Conservation (phyloP, 1,284 basidiomycete species). For the Rhodotorula sp. region DNA sequence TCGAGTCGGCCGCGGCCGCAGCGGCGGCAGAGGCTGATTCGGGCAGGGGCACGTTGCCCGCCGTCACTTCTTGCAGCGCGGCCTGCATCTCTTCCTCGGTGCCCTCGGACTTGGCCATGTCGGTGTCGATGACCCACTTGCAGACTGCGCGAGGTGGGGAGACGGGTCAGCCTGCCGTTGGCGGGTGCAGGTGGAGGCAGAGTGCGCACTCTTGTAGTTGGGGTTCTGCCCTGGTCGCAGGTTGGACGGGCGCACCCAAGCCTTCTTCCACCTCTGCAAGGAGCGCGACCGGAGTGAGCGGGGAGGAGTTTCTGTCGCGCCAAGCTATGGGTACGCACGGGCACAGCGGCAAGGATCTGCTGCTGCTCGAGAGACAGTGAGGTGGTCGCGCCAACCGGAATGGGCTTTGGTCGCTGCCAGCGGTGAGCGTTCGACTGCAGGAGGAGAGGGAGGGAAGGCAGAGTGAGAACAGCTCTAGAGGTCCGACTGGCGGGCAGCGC, state of each 20-base stretch:
- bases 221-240: constrained; percentile 35
- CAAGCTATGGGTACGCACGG: constrained; percentile 2
- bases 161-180: not conserved
- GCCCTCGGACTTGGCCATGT: constrained; percentile 16
- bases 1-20: not conserved
- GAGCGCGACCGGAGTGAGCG: not conserved
- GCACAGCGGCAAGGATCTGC: constrained; percentile 28
- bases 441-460: no score
- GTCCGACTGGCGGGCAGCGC: no score
- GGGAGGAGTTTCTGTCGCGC: not conserved
- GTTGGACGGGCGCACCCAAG: constrained; percentile 36
- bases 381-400: constrained; percentile 1
- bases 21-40: no score
- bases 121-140: constrained; percentile 38
- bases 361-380: constrained; percentile 30
- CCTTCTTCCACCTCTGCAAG: constrained; percentile 34
- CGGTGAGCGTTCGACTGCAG: not conserved
- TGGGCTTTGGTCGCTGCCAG: constrained; percentile 10
- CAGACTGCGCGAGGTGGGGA: constrained; percentile 5
- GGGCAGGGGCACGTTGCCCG: constrained; percentile 16
- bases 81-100: constrained; percentile 38
- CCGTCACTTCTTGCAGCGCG: constrained; percentile 23
- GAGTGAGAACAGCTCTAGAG: not conserved
- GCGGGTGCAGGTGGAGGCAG: no score
- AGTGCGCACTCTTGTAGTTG: constrained; percentile 23